Evolutionary conservation across 1,284 basidiomycete genomes (phyloP).

Genomic region (Cystobasidium pallidum): DNA sequence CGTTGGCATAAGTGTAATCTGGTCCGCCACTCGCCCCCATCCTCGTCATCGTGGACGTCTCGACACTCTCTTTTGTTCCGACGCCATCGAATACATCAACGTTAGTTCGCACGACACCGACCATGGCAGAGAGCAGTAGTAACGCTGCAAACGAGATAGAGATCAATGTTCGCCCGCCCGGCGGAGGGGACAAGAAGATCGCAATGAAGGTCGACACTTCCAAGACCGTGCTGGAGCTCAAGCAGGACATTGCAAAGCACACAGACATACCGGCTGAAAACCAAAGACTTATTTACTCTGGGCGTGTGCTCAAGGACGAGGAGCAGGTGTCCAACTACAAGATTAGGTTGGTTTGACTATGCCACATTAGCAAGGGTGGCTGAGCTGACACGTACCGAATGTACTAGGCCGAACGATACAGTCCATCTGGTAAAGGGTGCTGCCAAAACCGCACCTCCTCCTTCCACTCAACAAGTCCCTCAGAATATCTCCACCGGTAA

Average conservation of each 20-base stretch:
- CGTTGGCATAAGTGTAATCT: neutral
- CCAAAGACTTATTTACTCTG: constrained; percentile 53
- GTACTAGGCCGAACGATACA: constrained; percentile 65
- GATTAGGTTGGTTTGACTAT: constrained; percentile 47
- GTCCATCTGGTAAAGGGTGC: constrained; percentile 92
- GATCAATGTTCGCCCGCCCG: constrained; percentile 53
- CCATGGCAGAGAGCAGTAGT: constrained; percentile 40
- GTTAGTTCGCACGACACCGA: neutral
- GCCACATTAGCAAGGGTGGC: neutral
- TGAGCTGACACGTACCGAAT: constrained; percentile 27
- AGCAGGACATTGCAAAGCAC: constrained; percentile 49
- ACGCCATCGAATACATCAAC: neutral
- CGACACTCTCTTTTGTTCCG: constrained; percentile 2
- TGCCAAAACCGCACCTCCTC: constrained; percentile 61
- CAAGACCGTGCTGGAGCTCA: constrained; percentile 53
- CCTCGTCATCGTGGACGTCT: constrained; percentile 3
- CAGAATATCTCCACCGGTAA: constrained; percentile 59
- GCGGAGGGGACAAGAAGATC: constrained; percentile 50
- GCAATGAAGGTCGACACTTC: constrained; percentile 47
- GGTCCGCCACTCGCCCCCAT: neutral
- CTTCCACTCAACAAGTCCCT: constrained; percentile 53
- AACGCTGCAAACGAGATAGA: constrained; percentile 44
- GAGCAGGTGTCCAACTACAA: constrained; percentile 51
- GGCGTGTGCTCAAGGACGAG: constrained; percentile 54
- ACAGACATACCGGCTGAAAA: constrained; percentile 49